These are phyloP conservation scores for Zygoascus hellenicus DNA, from an alignment of 1,139 yeast species.

Conservation along the genomic window DNA sequence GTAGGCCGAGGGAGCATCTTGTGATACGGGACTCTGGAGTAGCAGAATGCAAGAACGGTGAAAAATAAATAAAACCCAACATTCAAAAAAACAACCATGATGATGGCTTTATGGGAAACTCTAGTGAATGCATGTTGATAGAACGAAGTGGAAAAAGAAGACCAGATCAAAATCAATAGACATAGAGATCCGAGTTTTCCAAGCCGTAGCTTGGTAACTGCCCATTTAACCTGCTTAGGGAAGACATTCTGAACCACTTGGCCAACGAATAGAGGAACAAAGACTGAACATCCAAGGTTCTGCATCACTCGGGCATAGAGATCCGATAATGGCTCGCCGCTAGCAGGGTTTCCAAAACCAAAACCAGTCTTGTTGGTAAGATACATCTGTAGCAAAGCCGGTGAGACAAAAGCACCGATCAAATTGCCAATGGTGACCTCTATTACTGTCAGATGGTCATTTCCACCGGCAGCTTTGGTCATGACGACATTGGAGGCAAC, in stretches of 20 bases:
- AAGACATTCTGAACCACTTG: conserved; percentile 68
- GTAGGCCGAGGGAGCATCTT: conserved; percentile 38
- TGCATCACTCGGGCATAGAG: conserved; percentile 75
- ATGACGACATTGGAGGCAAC: conserved; percentile 86
- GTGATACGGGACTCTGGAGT: conserved; percentile 51
- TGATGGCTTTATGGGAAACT: conserved; percentile 62
- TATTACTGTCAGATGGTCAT: conserved; percentile 69
- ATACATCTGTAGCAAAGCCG: conserved; percentile 74
- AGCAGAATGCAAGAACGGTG: conserved; percentile 52
- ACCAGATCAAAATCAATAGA: conserved; percentile 73
- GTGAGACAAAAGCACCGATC: conserved; percentile 80
- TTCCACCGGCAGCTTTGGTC: conserved; percentile 78
- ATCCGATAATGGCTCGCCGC: conserved; percentile 46
- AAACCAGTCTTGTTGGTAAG: conserved; percentile 47
- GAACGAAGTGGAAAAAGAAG: conserved; percentile 85
- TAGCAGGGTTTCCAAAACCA: conserved; percentile 78
- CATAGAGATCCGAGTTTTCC: conserved; percentile 72
- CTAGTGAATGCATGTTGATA: conserved; percentile 70
- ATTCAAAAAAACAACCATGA: conserved; percentile 75
- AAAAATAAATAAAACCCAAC: conserved; percentile 71
- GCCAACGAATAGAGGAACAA: conserved; percentile 83
- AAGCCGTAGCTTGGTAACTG: conserved; percentile 51
- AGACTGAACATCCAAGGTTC: conserved; percentile 76
- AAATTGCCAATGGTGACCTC: conserved; percentile 83
- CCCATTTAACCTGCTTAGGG: conserved; percentile 60